These are phyloP conservation scores for Fusarium sp. DNA, from an alignment of 2,329 filamentous ascomycete species.

Conservation along the genomic window DNA sequence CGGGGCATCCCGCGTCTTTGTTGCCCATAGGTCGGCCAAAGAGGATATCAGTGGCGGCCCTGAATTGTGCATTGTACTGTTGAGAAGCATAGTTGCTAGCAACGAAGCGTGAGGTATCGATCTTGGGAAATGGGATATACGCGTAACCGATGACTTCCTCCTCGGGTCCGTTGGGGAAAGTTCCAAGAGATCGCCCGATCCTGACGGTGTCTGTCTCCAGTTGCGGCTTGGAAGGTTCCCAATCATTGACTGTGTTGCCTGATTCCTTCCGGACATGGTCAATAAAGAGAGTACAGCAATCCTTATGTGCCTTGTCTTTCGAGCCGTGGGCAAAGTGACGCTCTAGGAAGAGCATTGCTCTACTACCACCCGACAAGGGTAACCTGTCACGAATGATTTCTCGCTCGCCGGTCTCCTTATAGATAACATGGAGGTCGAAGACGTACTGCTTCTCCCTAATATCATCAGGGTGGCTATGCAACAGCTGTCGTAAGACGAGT, in stretches of 20 bases:
- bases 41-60: constrained; percentile 39
- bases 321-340: background rate
- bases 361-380: constrained; percentile 2
- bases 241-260: background rate
- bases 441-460: background rate
- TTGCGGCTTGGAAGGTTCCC: constrained; percentile 33
- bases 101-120: background rate
- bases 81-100: constrained; percentile 35
- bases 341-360: background rate
- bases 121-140: constrained; percentile 36
- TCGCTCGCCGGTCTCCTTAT: background rate
- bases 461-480: constrained; percentile 2
- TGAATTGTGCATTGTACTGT: constrained; percentile 40
- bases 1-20: background rate
- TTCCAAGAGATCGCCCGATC: constrained; percentile 21
- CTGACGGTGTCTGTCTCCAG: constrained; percentile 23
- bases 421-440: constrained; percentile 21
- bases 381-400: constrained; percentile 4
- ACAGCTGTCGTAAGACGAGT: constrained; percentile 34
- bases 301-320: background rate
- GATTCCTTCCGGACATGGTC: background rate
- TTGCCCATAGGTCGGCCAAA: constrained; percentile 21
- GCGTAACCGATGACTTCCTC: constrained; percentile 16
- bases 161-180: background rate
- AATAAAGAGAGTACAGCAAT: constrained; percentile 38